Evolutionary conservation across 495 filamentous ascomycete species (phyloP).

Genomic region (Trichoderma erinaceum): DNA sequence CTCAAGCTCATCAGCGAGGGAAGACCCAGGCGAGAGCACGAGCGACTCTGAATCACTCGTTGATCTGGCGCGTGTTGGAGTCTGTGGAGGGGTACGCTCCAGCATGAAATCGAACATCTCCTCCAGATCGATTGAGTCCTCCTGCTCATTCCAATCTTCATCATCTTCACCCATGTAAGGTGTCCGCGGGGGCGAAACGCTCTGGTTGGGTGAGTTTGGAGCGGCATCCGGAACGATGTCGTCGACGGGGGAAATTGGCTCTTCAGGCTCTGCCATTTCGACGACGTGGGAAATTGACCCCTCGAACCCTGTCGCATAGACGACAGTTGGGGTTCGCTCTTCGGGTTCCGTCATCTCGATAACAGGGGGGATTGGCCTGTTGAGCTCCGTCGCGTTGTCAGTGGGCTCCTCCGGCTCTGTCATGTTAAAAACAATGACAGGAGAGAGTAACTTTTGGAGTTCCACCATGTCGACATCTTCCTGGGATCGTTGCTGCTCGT

Average conservation of each 20-base stretch:
- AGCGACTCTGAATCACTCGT: neutral
- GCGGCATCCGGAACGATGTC: slow-evolving; percentile 11
- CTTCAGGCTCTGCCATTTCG: neutral
- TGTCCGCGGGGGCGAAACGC: neutral
- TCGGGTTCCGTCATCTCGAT: neutral
- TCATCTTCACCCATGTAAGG: neutral
- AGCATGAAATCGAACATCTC: neutral
- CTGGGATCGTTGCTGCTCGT: neutral
- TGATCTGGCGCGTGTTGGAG: neutral
- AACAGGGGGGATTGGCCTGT: neutral
- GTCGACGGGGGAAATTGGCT: slow-evolving; percentile 1
- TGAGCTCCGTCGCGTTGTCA: neutral
- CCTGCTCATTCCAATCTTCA: slow-evolving; percentile 7
- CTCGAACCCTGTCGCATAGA: neutral
- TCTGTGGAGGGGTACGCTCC: neutral
- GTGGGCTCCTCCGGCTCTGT: neutral
- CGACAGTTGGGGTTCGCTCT: neutral
- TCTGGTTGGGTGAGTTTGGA: neutral
- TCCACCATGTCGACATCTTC: slow-evolving; percentile 7
- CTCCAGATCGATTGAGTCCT: neutral
- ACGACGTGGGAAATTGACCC: neutral
- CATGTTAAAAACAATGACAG: neutral
- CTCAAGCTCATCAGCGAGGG: neutral
- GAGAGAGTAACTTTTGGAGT: neutral
- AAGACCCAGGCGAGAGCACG: neutral